A percentile compares a stretch with the other conserved stretches of the same genome.
Conservation (phyloP, 306 rosid species). For the Sphenostylis stenocarpa region DNA sequence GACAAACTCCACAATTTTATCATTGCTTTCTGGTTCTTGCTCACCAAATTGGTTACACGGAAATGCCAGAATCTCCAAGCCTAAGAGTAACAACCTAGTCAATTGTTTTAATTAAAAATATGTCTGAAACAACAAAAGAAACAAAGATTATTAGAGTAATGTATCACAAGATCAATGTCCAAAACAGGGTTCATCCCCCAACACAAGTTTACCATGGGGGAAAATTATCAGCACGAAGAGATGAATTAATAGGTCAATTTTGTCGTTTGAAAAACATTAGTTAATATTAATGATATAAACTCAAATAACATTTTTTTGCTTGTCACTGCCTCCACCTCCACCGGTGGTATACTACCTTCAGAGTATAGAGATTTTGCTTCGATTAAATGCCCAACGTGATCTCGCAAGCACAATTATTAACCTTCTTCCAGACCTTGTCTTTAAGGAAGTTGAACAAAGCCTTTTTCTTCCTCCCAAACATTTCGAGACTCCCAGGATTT, state of each 20-base stretch:
- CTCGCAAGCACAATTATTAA: no score
- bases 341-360: no score
- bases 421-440: no score
- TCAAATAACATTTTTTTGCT: no score
- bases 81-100: slow-evolving; percentile 31
- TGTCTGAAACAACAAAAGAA: not conserved
- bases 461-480: no score
- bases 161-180: not conserved
- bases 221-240: not conserved
- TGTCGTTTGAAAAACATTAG: not conserved
- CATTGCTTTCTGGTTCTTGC: slow-evolving; percentile 71
- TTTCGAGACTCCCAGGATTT: no score
- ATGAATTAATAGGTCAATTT: not conserved
- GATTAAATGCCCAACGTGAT: no score
- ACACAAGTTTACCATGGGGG: not conserved
- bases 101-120: not conserved
- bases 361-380: no score
- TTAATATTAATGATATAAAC: no score
- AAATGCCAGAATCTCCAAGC: slow-evolving; percentile 68
- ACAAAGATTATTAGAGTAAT: not conserved
- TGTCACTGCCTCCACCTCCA: no score
- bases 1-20: slow-evolving; percentile 63
- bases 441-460: no score
- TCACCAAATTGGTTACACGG: slow-evolving; percentile 73
- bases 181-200: not conserved